Conservation (phyloP, 768 basidiomycete genomes). For the Suillus paluster region DNA sequence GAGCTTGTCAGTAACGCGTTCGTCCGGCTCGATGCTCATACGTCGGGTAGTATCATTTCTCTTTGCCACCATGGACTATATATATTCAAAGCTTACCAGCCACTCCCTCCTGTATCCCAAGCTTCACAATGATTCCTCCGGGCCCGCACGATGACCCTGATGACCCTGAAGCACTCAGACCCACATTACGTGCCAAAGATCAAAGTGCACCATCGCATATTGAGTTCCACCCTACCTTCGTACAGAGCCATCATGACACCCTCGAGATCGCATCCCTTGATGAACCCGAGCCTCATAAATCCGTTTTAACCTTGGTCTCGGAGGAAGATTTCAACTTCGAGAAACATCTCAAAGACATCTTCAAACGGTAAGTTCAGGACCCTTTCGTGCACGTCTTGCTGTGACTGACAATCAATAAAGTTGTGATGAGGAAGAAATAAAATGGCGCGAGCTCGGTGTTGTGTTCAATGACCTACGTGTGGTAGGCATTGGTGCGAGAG, state of each 20-base stretch:
- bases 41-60: no score
- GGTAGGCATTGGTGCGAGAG: conserved; percentile 48
- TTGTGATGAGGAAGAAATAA: conserved; percentile 35
- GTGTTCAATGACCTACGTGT: conserved; percentile 56
- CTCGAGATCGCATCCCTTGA: background rate
- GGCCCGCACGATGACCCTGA: background rate
- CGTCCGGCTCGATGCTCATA: background rate
- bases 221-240: background rate
- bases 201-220: background rate
- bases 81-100: background rate
- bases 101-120: no score
- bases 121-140: background rate
- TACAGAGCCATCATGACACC: background rate
- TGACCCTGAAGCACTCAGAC: background rate
- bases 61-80: no score
- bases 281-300: background rate
- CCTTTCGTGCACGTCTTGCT: background rate
- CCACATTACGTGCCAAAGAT: background rate
- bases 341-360: conserved; percentile 18
- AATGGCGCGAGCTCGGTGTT: conserved; percentile 50
- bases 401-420: conserved; percentile 23
- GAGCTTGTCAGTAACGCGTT: background rate
- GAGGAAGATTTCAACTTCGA: conserved; percentile 14
- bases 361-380: conserved; percentile 15
- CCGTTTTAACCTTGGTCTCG: background rate